Evolutionary conservation across 306 rosid genomes (phyloP).

Genomic region (Bauhinia variegata): DNA sequence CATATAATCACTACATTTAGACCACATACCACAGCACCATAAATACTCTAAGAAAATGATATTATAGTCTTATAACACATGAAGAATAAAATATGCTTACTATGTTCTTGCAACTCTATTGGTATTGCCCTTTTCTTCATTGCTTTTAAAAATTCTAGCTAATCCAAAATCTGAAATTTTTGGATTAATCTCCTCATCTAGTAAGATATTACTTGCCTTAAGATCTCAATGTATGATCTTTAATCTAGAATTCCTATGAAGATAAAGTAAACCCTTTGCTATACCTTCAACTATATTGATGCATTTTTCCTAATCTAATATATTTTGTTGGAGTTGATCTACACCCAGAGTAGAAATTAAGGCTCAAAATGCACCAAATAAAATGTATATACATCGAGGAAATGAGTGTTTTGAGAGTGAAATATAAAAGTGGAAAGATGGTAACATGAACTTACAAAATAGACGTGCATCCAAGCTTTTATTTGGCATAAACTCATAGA

Average conservation of each 20-base stretch:
- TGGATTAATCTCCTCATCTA: conserved; percentile 39
- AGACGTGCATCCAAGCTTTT: conserved; percentile 47
- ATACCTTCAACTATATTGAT: conserved; percentile 43
- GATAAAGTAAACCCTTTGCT: conserved; percentile 37
- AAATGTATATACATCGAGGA: not conserved
- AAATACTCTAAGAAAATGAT: not conserved
- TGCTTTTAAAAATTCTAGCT: conserved; percentile 38
- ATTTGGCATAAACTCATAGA: conserved; percentile 60
- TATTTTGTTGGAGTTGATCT: conserved; percentile 36
- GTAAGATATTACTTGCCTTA: conserved; percentile 45
- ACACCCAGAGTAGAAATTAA: not conserved
- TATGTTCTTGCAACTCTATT: conserved; percentile 48
- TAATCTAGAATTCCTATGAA: conserved; percentile 27
- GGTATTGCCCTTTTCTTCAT: conserved; percentile 37
- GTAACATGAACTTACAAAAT: conserved; percentile 39
- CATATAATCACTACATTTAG: conserved; percentile 40
- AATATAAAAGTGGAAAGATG: not conserved
- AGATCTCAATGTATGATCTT: conserved; percentile 44
- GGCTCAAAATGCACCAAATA: not conserved
- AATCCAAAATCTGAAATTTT: conserved; percentile 46
- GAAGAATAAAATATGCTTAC: conserved; percentile 30
- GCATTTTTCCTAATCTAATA: conserved; percentile 37
- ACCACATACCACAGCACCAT: not conserved
- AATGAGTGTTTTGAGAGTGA: not conserved
- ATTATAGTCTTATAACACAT: not conserved